A percentile compares a stretch with the other conserved stretches of the same genome.
phyloP scores from a whole-genome alignment of 1,139 yeast genomes.

The Hanseniaspora uvarum region DNA sequence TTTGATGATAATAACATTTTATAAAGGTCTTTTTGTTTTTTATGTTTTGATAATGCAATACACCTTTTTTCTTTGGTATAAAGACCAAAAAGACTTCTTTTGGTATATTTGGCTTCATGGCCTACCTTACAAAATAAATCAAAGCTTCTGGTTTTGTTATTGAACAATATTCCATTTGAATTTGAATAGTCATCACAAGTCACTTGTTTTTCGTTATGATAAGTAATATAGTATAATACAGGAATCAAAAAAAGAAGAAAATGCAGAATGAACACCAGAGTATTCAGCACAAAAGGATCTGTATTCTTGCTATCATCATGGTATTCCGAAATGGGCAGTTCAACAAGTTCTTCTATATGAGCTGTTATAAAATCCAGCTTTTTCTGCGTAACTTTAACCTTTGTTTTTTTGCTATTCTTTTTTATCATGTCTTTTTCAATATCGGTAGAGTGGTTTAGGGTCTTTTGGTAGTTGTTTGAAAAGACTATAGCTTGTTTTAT shows the following conservation, averaged over 20 bases:
- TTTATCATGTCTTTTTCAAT: not conserved
- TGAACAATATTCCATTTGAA: not conserved
- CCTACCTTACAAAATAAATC: slow-evolving; percentile 7
- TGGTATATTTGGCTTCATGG: slow-evolving; percentile 3
- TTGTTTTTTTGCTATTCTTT: not conserved
- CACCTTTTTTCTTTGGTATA: not conserved
- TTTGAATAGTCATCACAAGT: not conserved
- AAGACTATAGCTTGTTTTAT: too few relatives aligned
- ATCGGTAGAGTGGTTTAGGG: too few relatives aligned
- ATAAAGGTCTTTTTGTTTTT: not conserved
- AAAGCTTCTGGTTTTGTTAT: not conserved
- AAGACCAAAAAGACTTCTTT: not conserved
- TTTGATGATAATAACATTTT: not conserved
- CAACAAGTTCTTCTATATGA: not conserved
- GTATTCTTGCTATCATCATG: not conserved
- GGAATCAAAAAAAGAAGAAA: slow-evolving; percentile 5
- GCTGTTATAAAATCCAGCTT: not conserved
- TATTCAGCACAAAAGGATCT: not conserved
- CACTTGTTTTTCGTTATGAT: not conserved
- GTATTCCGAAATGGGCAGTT: slow-evolving; percentile 5
- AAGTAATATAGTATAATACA: not conserved
- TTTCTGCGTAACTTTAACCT: not conserved
- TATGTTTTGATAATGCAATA: not conserved
- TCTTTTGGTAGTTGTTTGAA: too few relatives aligned
- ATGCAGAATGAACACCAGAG: not conserved